phyloP scores from a whole-genome alignment of 306 rosid genomes.

The Vigna reflexopilosa region DNA sequence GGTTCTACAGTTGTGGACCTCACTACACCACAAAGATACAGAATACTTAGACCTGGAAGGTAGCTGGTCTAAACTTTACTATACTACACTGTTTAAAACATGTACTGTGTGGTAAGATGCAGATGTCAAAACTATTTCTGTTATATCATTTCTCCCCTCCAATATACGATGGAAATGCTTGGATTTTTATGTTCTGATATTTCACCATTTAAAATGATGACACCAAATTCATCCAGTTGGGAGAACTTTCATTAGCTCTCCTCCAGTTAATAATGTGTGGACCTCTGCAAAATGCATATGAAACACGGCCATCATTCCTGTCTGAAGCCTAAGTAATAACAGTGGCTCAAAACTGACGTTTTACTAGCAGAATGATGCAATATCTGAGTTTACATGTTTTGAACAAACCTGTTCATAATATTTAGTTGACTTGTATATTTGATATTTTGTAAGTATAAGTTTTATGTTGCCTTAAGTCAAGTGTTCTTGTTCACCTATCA shows the following conservation, averaged over 20 bases:
- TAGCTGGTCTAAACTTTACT: slow-evolving; percentile 41
- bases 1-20: slow-evolving; percentile 94
- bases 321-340: slow-evolving; percentile 16
- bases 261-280: neutral
- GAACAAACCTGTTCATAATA: slow-evolving; percentile 17
- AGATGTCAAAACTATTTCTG: slow-evolving; percentile 25
- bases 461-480: slow-evolving; percentile 28
- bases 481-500: slow-evolving; percentile 31
- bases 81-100: slow-evolving; percentile 22
- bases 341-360: slow-evolving; percentile 5
- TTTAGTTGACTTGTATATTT: slow-evolving; percentile 8
- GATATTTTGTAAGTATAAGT: slow-evolving; percentile 9
- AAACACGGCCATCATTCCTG: slow-evolving; percentile 6
- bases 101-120: slow-evolving; percentile 26
- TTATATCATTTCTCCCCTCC: neutral
- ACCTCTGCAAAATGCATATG: slow-evolving; percentile 9
- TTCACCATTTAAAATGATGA: slow-evolving; percentile 34
- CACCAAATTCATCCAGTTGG: slow-evolving; percentile 18
- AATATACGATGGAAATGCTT: slow-evolving; percentile 13
- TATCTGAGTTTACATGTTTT: slow-evolving; percentile 32
- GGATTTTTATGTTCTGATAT: slow-evolving; percentile 27
- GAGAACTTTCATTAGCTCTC: slow-evolving; percentile 2
- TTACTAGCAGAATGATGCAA: neutral
- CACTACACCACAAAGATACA: slow-evolving; percentile 66
- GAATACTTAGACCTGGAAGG: slow-evolving; percentile 95